Evolutionary conservation across 257 asterid species (phyloP).

Genomic region (Solanum lycopersicoides): DNA sequence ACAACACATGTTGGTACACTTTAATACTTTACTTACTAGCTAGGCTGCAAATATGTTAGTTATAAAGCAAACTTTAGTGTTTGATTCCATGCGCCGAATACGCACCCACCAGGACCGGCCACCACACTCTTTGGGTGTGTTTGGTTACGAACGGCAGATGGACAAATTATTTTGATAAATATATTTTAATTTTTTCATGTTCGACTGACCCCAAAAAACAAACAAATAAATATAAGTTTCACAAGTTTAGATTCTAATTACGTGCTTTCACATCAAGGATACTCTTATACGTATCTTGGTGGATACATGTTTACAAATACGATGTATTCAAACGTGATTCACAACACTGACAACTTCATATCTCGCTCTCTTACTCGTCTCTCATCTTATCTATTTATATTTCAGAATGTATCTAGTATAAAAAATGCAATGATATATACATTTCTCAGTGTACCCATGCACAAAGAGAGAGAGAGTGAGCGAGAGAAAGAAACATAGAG

Average conservation of each 20-base stretch:
- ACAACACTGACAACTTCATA: not conserved
- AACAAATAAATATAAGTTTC: too few relatives aligned
- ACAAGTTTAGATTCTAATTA: not conserved
- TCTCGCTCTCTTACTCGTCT: not conserved
- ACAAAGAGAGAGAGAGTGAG: not conserved
- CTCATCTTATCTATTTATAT: not conserved
- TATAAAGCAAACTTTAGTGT: not conserved
- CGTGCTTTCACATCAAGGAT: not conserved
- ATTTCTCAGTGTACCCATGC: not conserved
- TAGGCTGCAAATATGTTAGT: not conserved
- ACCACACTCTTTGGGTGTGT: not conserved
- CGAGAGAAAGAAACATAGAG: not conserved
- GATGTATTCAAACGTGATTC: not conserved
- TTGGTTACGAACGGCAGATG: not conserved
- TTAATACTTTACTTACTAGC: not conserved
- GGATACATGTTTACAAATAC: too few relatives aligned
- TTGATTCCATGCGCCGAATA: not conserved
- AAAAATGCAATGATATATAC: too few relatives aligned
- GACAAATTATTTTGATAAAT: not conserved
- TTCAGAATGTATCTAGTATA: not conserved
- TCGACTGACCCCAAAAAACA: fast-evolving
- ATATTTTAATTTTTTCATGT: not conserved
- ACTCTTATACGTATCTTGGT: too few relatives aligned
- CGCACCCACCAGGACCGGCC: not conserved
- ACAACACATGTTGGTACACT: not conserved